Percentiles rank a stretch among this genome's conserved stretches.
Evolutionary conservation across 1,139 yeast species (phyloP).

Genomic region (Wickerhamomyces sp.): DNA sequence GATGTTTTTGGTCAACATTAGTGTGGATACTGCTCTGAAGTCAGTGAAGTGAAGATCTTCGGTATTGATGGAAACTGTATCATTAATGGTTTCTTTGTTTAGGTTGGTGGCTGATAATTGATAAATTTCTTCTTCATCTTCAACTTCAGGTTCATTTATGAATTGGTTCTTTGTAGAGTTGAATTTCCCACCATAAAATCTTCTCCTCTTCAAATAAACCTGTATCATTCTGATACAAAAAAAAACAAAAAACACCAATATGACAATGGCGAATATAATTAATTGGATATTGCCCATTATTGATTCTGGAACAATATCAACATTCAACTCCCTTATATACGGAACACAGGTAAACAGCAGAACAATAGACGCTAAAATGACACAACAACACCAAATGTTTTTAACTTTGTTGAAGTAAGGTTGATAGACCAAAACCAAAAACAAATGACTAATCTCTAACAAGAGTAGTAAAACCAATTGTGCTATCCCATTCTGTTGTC

Average conservation of each 20-base stretch:
- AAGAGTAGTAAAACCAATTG: constrained; percentile 40
- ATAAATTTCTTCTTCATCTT: too few species aligned
- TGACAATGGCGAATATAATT: constrained; percentile 3
- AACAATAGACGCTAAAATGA: constrained; percentile 2
- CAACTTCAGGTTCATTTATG: too few species aligned
- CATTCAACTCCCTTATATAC: constrained; percentile 2
- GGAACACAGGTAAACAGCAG: constrained; percentile 4
- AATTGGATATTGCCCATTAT: constrained; percentile 9
- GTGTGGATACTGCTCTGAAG: too few species aligned
- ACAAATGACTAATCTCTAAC: constrained; percentile 32
- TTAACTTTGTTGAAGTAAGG: constrained; percentile 33
- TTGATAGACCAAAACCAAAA: constrained; percentile 29
- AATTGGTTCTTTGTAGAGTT: too few species aligned
- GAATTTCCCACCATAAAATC: not conserved
- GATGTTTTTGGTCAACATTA: too few species aligned
- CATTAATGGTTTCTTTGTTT: too few species aligned
- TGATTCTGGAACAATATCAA: constrained; percentile 1
- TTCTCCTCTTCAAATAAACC: constrained; percentile 1
- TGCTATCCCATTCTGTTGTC: constrained; percentile 39
- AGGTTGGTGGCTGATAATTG: too few species aligned
- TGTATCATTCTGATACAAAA: constrained; percentile 3
- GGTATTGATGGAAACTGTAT: too few species aligned
- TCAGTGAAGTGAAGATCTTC: too few species aligned
- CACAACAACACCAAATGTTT: constrained; percentile 7
- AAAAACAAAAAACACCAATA: constrained; percentile 5